These are phyloP conservation scores for Phytophthora melonis DNA, from an alignment of 352 stramenopile genomes.

Conservation along the genomic window DNA sequence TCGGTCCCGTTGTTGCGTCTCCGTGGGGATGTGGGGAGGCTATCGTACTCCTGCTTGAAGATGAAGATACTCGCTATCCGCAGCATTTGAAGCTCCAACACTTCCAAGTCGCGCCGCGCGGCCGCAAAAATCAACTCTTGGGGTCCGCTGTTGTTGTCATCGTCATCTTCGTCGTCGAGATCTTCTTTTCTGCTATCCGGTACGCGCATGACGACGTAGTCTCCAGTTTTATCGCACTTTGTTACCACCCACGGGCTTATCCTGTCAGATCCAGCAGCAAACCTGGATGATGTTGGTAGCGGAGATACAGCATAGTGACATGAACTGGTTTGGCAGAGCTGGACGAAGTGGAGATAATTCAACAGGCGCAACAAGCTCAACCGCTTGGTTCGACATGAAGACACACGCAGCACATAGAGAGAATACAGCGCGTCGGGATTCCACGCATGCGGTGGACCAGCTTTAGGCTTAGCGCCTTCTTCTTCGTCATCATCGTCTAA, in stretches of 20 bases:
- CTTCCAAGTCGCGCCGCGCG: slow-evolving; percentile 50
- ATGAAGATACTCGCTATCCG: slow-evolving; percentile 58
- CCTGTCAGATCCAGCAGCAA: not conserved
- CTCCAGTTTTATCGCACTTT: slow-evolving; percentile 29
- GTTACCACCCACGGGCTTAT: slow-evolving; percentile 20
- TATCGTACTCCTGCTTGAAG: slow-evolving; percentile 53
- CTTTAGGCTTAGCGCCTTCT: not conserved
- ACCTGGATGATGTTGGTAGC: not conserved
- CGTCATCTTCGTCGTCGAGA: not conserved
- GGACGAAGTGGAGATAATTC: slow-evolving; percentile 62
- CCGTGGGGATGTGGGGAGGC: slow-evolving; percentile 26
- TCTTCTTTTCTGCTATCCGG: not conserved
- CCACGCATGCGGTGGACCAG: slow-evolving; percentile 13
- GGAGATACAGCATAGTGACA: not conserved
- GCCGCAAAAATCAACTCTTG: slow-evolving; percentile 51
- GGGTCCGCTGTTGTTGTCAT: slow-evolving; percentile 1
- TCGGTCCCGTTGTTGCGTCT: slow-evolving; percentile 1
- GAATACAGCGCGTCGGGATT: slow-evolving; percentile 42
- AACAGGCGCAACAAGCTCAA: slow-evolving; percentile 53
- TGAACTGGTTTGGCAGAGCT: slow-evolving; percentile 11
- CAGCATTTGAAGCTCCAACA: slow-evolving; percentile 58
- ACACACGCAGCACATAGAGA: slow-evolving; percentile 53
- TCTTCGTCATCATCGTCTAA: not conserved
- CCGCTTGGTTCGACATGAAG: slow-evolving; percentile 50
- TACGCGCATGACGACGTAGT: slow-evolving; percentile 32